phyloP scores from a whole-genome alignment of 345 rosid species.

The Rhodamnia argentea region DNA sequence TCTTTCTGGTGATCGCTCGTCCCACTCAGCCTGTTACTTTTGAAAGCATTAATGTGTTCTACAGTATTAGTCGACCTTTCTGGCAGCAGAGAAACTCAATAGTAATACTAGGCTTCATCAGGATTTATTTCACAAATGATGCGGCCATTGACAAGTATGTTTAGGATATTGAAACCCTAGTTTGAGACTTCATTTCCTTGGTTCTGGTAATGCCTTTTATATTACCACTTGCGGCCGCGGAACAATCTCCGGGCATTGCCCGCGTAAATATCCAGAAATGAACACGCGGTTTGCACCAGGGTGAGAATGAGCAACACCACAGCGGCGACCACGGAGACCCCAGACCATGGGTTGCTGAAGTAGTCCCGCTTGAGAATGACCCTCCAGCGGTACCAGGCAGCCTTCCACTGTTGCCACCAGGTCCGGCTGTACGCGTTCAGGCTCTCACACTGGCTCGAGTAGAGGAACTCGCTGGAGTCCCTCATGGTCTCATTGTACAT shows the following conservation, averaged over 20 bases:
- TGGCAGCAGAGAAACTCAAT: neutral
- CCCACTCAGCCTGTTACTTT: neutral
- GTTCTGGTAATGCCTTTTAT: neutral
- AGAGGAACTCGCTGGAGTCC: neutral
- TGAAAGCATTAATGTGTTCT: neutral
- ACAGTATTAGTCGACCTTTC: neutral
- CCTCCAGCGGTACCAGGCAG: conserved; percentile 2
- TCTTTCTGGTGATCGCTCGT: neutral
- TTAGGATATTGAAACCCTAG: neutral
- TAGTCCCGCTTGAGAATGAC: neutral
- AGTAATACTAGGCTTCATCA: neutral
- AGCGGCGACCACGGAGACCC: neutral
- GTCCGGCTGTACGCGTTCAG: neutral
- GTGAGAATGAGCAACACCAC: neutral
- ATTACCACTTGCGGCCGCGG: neutral
- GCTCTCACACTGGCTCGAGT: neutral
- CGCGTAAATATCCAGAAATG: neutral
- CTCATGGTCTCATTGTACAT: neutral
- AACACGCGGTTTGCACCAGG: neutral
- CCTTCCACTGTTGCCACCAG: neutral
- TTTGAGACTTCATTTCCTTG: neutral
- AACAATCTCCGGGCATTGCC: neutral
- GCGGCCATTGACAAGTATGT: neutral
- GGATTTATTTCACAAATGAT: neutral
- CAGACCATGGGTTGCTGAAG: conserved; percentile 1